phyloP scores from a whole-genome alignment of 1,284 basidiomycete species.

The Ustilago hordei region DNA sequence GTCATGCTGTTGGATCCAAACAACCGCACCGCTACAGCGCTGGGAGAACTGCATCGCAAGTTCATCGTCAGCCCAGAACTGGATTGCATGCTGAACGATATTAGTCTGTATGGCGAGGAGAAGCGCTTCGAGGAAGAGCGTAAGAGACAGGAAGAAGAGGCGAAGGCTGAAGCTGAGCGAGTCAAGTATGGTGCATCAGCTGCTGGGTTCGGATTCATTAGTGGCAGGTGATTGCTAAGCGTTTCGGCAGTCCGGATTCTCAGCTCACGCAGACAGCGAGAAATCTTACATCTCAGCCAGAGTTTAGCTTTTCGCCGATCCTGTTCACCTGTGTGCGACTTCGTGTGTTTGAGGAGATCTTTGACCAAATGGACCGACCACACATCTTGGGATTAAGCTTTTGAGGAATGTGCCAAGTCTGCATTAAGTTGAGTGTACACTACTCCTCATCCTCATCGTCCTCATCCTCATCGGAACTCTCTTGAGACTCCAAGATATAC shows the following conservation, averaged over 20 bases:
- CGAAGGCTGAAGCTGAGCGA: constrained; percentile 29
- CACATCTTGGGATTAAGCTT: neutral
- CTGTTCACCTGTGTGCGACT: neutral
- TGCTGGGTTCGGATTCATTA: constrained; percentile 12
- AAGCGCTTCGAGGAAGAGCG: constrained; percentile 16
- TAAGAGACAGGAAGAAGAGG: constrained; percentile 16
- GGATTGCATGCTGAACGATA: constrained; percentile 78
- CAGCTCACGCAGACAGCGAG: neutral
- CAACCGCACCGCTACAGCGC: constrained; percentile 76
- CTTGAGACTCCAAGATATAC: constrained; percentile 69
- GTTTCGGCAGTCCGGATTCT: neutral
- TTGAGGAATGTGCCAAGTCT: neutral
- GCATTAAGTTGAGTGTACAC: neutral
- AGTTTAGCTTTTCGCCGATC: neutral
- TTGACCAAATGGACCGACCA: neutral
- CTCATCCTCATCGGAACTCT: constrained; percentile 67
- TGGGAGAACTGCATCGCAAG: constrained; percentile 86
- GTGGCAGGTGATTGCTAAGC: constrained; percentile 12
- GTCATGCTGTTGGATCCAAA: constrained; percentile 79
- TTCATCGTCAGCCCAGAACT: constrained; percentile 89
- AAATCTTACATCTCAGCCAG: neutral
- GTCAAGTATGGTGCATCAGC: constrained; percentile 26
- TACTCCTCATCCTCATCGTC: constrained; percentile 32
- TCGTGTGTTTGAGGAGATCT: neutral
- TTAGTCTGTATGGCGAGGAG: constrained; percentile 37